Evolutionary conservation across 1,284 basidiomycete species (phyloP).

Genomic region (Ganoderma sinense): DNA sequence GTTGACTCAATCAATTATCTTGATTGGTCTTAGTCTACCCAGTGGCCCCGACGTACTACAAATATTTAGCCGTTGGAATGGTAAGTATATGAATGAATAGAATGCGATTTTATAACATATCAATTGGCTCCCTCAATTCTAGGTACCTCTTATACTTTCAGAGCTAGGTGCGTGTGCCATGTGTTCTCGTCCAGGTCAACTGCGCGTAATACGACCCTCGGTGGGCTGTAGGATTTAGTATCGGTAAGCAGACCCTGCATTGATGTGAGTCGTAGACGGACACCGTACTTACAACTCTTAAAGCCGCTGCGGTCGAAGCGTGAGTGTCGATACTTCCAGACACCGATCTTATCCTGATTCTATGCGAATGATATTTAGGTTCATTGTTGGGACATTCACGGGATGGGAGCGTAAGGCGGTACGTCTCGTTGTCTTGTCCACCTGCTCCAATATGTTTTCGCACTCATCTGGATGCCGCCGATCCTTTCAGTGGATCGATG

Average conservation of each 20-base stretch:
- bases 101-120: neutral
- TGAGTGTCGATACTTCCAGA: neutral
- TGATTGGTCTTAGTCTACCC: neutral
- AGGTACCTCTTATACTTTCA: neutral
- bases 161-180: neutral
- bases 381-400: neutral
- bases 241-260: neutral
- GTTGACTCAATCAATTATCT: neutral
- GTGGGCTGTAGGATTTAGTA: neutral
- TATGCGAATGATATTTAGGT: neutral
- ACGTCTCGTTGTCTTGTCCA: neutral
- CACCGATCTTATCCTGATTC: neutral
- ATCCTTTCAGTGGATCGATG: constrained; percentile 1
- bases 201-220: neutral
- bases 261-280: neutral
- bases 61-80: neutral
- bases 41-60: neutral
- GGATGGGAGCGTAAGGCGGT: neutral
- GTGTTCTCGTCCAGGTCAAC: neutral
- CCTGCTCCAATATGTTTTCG: neutral
- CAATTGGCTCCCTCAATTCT: neutral
- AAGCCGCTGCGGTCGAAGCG: neutral
- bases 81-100: neutral
- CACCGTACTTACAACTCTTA: neutral
- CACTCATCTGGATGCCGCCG: neutral